phyloP scores from a whole-genome alignment of 2,329 filamentous ascomycete genomes.

The Aureobasidium sp. region DNA sequence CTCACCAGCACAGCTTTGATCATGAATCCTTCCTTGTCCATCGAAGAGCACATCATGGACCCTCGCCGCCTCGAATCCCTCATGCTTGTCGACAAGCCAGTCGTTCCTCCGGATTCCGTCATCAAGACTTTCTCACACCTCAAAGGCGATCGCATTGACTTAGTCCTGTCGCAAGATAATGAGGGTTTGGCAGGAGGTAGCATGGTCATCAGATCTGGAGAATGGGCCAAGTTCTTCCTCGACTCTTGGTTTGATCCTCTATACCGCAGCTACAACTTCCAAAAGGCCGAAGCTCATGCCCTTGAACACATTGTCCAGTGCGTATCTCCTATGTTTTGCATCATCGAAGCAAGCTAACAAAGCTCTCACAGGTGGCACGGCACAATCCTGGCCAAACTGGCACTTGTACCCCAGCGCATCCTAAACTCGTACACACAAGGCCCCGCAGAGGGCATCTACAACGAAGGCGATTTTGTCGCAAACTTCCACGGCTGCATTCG shows the following conservation, averaged over 20 bases:
- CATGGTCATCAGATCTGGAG: slow-evolving; percentile 71
- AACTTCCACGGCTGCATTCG: slow-evolving; percentile 64
- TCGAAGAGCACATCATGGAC: slow-evolving; percentile 65
- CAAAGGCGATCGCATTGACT: slow-evolving; percentile 66
- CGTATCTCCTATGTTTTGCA: slow-evolving; percentile 16
- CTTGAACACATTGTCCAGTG: slow-evolving; percentile 54
- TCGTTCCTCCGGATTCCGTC: slow-evolving; percentile 92
- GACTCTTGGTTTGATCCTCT: slow-evolving; percentile 96
- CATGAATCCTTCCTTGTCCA: slow-evolving; percentile 65
- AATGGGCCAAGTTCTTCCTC: slow-evolving; percentile 87
- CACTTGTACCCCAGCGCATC: slow-evolving; percentile 74
- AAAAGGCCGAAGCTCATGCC: slow-evolving; percentile 86
- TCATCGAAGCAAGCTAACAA: slow-evolving; percentile 49
- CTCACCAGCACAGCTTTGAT: slow-evolving; percentile 79
- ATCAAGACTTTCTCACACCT: slow-evolving; percentile 88
- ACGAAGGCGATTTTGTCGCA: slow-evolving; percentile 77
- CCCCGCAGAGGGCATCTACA: slow-evolving; percentile 45
- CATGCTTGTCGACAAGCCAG: slow-evolving; percentile 77
- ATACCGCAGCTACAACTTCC: slow-evolving; percentile 91
- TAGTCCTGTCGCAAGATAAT: slow-evolving; percentile 77
- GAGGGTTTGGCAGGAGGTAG: slow-evolving; percentile 69
- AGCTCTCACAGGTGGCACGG: slow-evolving; percentile 78
- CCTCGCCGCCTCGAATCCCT: slow-evolving; percentile 58
- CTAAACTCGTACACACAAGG: slow-evolving; percentile 68
- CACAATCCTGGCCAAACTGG: slow-evolving; percentile 83